Conservation (phyloP, 441 rosid genomes). For the Brassica hybrid region DNA sequence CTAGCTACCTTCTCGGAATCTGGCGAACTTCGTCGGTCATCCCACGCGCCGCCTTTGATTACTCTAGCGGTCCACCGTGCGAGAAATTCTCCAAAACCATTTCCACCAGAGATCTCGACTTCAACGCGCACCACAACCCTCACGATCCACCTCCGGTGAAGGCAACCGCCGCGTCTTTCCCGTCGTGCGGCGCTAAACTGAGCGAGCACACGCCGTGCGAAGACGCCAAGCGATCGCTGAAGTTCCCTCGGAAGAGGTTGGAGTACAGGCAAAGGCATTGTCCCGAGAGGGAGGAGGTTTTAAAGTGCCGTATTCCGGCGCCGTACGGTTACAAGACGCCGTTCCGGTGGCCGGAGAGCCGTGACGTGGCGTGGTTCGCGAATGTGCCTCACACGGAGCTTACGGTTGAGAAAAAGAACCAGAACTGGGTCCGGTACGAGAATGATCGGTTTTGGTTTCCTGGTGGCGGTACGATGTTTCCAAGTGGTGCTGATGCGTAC, state of each 20-base stretch:
- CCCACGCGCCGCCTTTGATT: constrained; percentile 31
- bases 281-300: constrained; percentile 49
- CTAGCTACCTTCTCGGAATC: constrained; percentile 55
- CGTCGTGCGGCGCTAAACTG: constrained; percentile 50
- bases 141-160: constrained; percentile 33
- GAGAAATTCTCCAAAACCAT: not conserved
- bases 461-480: constrained; percentile 83
- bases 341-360: constrained; percentile 71
- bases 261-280: constrained; percentile 79
- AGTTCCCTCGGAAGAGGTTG: constrained; percentile 46
- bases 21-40: constrained; percentile 49
- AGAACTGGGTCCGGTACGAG: constrained; percentile 66
- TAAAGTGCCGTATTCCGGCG: constrained; percentile 62
- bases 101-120: constrained; percentile 47
- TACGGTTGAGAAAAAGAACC: constrained; percentile 67
- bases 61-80: not conserved
- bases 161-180: constrained; percentile 37
- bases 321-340: constrained; percentile 64
- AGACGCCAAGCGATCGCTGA: constrained; percentile 58
- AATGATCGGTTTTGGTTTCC: constrained; percentile 67
- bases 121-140: constrained; percentile 42
- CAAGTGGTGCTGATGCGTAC: constrained; percentile 67
- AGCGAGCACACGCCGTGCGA: constrained; percentile 86
- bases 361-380: constrained; percentile 65
- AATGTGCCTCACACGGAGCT: constrained; percentile 73